These are phyloP conservation scores for Cladosporium colombiae DNA, from an alignment of 2,329 filamentous ascomycete genomes.

Conservation along the genomic window DNA sequence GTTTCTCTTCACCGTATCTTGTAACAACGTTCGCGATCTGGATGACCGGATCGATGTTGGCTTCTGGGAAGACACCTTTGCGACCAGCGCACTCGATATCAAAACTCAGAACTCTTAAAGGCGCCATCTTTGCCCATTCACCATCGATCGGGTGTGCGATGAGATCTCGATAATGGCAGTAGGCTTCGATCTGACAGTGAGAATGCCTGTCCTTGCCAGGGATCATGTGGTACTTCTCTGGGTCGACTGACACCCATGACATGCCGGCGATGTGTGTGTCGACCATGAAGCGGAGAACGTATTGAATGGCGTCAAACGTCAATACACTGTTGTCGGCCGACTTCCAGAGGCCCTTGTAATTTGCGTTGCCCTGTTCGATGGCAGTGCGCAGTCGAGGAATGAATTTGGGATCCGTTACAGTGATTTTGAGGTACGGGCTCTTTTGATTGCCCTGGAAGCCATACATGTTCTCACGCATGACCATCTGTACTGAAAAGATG, in stretches of 20 bases:
- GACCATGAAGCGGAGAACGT: conserved; percentile 95
- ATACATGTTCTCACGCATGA: conserved; percentile 86
- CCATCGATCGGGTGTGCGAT: conserved; percentile 86
- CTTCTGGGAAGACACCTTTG: conserved; percentile 95
- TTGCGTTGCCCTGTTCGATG: conserved; percentile 75
- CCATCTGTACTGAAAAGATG: conserved; percentile 79
- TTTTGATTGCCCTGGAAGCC: conserved; percentile 92
- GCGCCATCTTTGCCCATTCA: conserved; percentile 98
- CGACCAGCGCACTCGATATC: conserved; percentile 98
- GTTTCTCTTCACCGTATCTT: conserved; percentile 89
- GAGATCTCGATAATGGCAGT: conserved; percentile 77
- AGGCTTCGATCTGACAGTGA: conserved; percentile 94
- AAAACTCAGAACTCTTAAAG: conserved; percentile 87
- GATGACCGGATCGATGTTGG: conserved; percentile 88
- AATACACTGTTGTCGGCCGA: conserved; percentile 69
- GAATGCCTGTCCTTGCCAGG: conserved; percentile 70
- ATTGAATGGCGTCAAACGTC: conserved; percentile 96
- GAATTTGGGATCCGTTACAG: conserved; percentile 83
- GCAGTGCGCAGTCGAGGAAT: conserved; percentile 73
- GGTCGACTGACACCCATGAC: conserved; percentile 91
- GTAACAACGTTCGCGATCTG: conserved; percentile 98
- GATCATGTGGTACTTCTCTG: conserved; percentile 71
- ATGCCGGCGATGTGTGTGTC: conserved; percentile 93
- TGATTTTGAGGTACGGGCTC: conserved; percentile 90
- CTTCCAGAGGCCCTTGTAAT: conserved; percentile 91